These are phyloP conservation scores for Phytopythium sindhum DNA, from an alignment of 352 stramenopile genomes.

Conservation along the genomic window DNA sequence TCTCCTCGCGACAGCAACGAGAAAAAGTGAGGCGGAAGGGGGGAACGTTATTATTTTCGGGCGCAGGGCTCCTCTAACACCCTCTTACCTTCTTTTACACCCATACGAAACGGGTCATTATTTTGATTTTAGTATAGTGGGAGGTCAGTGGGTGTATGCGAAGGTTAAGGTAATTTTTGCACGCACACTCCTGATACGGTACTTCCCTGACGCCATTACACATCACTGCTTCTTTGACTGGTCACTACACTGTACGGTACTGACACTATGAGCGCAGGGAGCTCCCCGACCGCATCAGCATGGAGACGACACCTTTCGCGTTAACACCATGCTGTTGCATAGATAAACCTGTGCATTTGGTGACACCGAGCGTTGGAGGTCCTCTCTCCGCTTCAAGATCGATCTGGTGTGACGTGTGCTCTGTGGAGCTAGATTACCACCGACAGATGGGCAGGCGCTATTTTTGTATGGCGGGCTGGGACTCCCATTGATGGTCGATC, in stretches of 20 bases:
- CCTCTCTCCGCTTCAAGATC: too few relatives aligned
- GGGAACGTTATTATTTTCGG: conserved; percentile 3
- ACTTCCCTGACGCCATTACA: neutral
- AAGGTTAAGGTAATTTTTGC: neutral
- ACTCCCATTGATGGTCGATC: too few relatives aligned
- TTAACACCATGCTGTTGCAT: too few relatives aligned
- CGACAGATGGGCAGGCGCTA: too few relatives aligned
- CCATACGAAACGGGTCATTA: neutral
- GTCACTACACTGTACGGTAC: neutral
- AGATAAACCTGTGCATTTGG: too few relatives aligned
- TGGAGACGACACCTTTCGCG: too few relatives aligned
- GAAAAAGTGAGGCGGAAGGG: conserved; percentile 2
- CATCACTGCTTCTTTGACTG: neutral
- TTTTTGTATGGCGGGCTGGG: too few relatives aligned
- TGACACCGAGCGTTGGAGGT: too few relatives aligned
- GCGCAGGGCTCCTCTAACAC: neutral
- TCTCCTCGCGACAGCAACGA: conserved; percentile 1
- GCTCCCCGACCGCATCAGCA: neutral
- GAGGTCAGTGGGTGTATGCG: neutral
- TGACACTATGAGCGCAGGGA: neutral
- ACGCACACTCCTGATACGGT: neutral
- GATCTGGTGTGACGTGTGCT: too few relatives aligned
- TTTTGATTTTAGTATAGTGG: neutral
- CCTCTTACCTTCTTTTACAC: neutral
- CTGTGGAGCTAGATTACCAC: too few relatives aligned